Percentiles rank a stretch among this genome's conserved stretches.
Conservation (phyloP, 192 early-diverging fungal genomes). For the Linnemannia exigua region DNA sequence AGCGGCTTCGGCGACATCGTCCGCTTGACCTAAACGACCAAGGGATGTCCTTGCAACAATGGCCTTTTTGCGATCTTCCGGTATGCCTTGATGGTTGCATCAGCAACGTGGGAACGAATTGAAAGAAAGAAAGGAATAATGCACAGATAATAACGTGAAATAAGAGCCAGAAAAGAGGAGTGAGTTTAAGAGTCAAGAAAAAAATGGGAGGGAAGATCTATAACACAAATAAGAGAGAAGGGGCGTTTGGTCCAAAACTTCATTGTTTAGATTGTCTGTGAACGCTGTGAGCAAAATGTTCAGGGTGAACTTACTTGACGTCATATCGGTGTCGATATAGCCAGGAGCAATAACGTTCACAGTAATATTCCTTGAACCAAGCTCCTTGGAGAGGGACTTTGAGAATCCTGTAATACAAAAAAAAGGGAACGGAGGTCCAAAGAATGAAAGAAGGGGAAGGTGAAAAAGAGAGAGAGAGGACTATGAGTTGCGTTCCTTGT, state of each 20-base stretch:
- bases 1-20: constrained; percentile 74
- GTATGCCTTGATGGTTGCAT: constrained; percentile 49
- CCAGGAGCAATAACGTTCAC: constrained; percentile 92
- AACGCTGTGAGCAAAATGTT: not conserved
- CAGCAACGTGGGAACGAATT: not conserved
- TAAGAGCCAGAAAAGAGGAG: not conserved
- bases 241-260: constrained; percentile 2
- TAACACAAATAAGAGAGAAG: not conserved
- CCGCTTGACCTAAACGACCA: constrained; percentile 67
- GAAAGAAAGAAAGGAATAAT: not conserved
- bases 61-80: constrained; percentile 49
- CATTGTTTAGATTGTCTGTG: not conserved
- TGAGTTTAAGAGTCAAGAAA: not conserved
- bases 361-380: constrained; percentile 77
- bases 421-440: not conserved
- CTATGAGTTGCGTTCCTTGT: not conserved
- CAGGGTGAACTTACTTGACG: constrained; percentile 56
- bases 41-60: constrained; percentile 65
- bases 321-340: constrained; percentile 89
- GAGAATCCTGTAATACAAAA: constrained; percentile 74
- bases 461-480: not conserved
- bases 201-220: not conserved
- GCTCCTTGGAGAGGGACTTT: constrained; percentile 85
- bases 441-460: not conserved
- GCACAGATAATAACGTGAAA: not conserved